Evolutionary conservation across 257 asterid genomes (phyloP).

Genomic region (Phtheirospermum japonicum): DNA sequence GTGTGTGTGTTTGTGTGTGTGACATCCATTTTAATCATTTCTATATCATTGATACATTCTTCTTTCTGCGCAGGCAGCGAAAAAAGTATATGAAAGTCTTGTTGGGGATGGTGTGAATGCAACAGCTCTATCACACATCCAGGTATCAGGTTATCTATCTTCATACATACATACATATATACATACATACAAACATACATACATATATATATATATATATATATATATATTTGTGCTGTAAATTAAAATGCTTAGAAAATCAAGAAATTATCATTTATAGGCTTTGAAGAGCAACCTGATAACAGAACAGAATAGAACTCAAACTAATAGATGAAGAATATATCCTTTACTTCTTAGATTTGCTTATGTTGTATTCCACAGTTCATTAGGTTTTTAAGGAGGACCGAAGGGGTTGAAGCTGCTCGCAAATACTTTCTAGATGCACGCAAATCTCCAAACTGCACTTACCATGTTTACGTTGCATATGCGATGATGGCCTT

Average conservation of each 20-base stretch:
- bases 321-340: neutral
- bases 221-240: too few relatives aligned
- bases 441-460: slow-evolving; percentile 87
- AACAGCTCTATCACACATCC: slow-evolving; percentile 86
- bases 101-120: slow-evolving; percentile 77
- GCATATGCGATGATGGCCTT: slow-evolving; percentile 98
- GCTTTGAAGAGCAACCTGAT: too few relatives aligned
- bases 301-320: too few relatives aligned
- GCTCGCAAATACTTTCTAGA: slow-evolving; percentile 91
- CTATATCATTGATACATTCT: slow-evolving; percentile 14
- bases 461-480: slow-evolving; percentile 96
- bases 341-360: slow-evolving; percentile 16
- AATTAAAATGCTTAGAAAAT: too few relatives aligned
- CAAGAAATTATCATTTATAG: too few relatives aligned
- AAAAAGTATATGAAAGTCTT: slow-evolving; percentile 80
- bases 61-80: slow-evolving; percentile 63
- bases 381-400: slow-evolving; percentile 85
- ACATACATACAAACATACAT: too few relatives aligned
- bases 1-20: neutral
- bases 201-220: too few relatives aligned
- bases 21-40: neutral
- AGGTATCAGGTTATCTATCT: slow-evolving; percentile 40
- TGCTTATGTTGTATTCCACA: slow-evolving; percentile 34
- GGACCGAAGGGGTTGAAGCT: slow-evolving; percentile 96
- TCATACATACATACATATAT: too few relatives aligned